phyloP scores from a whole-genome alignment of 164 flowering plant genomes.

The Aristolochia contorta region DNA sequence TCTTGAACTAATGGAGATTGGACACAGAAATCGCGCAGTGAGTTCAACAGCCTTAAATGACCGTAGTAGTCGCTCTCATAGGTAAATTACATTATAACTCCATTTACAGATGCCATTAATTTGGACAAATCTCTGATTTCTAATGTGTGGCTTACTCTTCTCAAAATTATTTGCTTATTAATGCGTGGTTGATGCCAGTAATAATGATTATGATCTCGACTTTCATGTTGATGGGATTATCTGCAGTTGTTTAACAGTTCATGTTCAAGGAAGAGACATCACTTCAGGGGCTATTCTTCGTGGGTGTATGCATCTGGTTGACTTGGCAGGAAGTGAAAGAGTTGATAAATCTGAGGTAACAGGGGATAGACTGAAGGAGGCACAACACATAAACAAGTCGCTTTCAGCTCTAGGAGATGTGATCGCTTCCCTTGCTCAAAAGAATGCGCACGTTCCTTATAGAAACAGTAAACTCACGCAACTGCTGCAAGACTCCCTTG shows the following conservation, averaged over 20 bases:
- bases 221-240: not conserved
- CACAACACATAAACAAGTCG: conserved; percentile 69
- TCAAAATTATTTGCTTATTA: too few species aligned
- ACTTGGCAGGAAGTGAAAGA: conserved; percentile 83
- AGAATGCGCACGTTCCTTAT: conserved; percentile 65
- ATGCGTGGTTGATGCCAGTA: too few species aligned
- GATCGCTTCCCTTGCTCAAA: conserved; percentile 60
- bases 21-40: conserved; percentile 89
- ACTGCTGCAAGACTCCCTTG: conserved; percentile 76
- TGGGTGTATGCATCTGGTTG: conserved; percentile 85
- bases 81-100: conserved; percentile 25
- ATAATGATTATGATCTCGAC: not conserved
- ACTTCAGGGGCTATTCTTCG: conserved; percentile 48
- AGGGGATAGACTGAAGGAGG: conserved; percentile 75
- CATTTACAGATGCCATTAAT: not conserved
- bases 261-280: conserved; percentile 68
- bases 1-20: conserved; percentile 81
- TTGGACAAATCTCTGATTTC: not conserved
- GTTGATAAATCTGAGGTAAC: conserved; percentile 68
- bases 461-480: conserved; percentile 80
- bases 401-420: conserved; percentile 87
- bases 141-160: too few species aligned
- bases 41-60: conserved; percentile 97
- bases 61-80: conserved; percentile 99
- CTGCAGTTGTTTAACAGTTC: conserved; percentile 76